Conservation (phyloP, 73 alveolate genomes). For the Effrenium voratum region DNA sequence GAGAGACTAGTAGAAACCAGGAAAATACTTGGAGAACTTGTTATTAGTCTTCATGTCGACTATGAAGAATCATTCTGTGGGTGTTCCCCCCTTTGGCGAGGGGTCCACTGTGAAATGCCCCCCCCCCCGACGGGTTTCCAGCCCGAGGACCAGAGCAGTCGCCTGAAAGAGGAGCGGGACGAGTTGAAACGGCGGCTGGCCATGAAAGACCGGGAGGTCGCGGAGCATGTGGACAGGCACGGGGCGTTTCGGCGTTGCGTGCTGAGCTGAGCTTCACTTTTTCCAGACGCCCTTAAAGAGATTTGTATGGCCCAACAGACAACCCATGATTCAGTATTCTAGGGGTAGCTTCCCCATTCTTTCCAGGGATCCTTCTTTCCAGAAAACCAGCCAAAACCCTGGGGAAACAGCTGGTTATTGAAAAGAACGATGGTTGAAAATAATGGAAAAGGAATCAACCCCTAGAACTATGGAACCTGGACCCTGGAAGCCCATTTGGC, state of each 20-base stretch:
- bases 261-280: neutral
- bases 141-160: slow-evolving; percentile 53
- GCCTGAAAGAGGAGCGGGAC: slow-evolving; percentile 83
- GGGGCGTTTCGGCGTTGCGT: neutral
- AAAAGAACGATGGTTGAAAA: too few species aligned
- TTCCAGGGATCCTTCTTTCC: neutral
- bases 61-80: neutral
- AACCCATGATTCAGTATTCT: neutral
- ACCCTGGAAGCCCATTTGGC: too few species aligned
- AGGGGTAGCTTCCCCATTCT: neutral
- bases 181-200: slow-evolving; percentile 55
- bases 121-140: neutral
- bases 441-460: too few species aligned
- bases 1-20: neutral
- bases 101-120: neutral
- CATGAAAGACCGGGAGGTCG: slow-evolving; percentile 75
- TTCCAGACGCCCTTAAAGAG: neutral
- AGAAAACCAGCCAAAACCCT: neutral
- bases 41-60: neutral
- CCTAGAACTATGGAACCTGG: too few species aligned
- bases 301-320: neutral
- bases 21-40: neutral
- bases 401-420: neutral
- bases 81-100: neutral
- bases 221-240: slow-evolving; percentile 84